Percentiles rank a stretch among this genome's conserved stretches.
These are phyloP conservation scores for Bullera alba DNA, from an alignment of 768 basidiomycete species.

Conservation along the genomic window DNA sequence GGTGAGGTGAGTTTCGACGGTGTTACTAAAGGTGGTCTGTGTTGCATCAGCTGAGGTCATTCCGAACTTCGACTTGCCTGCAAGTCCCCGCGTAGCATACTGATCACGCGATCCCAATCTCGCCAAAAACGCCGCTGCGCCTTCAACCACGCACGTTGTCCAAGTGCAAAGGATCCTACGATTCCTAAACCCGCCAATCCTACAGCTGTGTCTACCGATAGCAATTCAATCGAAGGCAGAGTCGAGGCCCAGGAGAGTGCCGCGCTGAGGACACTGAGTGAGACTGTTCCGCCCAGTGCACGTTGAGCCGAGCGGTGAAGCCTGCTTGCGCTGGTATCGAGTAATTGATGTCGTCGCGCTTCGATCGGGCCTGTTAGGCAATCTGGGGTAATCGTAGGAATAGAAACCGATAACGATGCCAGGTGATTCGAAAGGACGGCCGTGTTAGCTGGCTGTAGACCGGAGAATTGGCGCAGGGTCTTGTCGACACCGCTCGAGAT, in stretches of 20 bases:
- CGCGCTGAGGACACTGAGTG: slow-evolving; percentile 12
- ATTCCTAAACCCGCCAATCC: slow-evolving; percentile 27
- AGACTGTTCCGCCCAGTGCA: slow-evolving; percentile 18
- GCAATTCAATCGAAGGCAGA: slow-evolving; percentile 25
- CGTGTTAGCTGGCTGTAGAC: slow-evolving; percentile 32
- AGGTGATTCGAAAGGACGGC: slow-evolving; percentile 41
- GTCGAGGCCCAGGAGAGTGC: slow-evolving; percentile 27
- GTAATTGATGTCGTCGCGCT: slow-evolving; percentile 28
- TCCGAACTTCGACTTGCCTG: slow-evolving; percentile 33
- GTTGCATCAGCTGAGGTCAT: not conserved
- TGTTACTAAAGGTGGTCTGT: slow-evolving; percentile 6
- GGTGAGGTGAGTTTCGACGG: slow-evolving; percentile 11
- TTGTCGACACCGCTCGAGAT: slow-evolving; percentile 16
- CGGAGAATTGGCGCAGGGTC: slow-evolving; percentile 18
- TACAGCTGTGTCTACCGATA: slow-evolving; percentile 17
- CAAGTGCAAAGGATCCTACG: slow-evolving; percentile 23
- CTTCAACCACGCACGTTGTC: slow-evolving; percentile 30
- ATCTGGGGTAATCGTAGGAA: slow-evolving; percentile 16
- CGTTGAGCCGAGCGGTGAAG: slow-evolving; percentile 29
- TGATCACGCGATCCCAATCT: slow-evolving; percentile 35
- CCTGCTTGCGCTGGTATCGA: slow-evolving; percentile 14
- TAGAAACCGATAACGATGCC: slow-evolving; percentile 25
- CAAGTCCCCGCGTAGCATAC: slow-evolving; percentile 35
- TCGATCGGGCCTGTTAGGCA: slow-evolving; percentile 27
- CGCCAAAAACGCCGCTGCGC: slow-evolving; percentile 38